A percentile compares a stretch with the other conserved stretches of the same genome.
phyloP scores from a whole-genome alignment of 257 asterid species.

The Gentiana straminea region DNA sequence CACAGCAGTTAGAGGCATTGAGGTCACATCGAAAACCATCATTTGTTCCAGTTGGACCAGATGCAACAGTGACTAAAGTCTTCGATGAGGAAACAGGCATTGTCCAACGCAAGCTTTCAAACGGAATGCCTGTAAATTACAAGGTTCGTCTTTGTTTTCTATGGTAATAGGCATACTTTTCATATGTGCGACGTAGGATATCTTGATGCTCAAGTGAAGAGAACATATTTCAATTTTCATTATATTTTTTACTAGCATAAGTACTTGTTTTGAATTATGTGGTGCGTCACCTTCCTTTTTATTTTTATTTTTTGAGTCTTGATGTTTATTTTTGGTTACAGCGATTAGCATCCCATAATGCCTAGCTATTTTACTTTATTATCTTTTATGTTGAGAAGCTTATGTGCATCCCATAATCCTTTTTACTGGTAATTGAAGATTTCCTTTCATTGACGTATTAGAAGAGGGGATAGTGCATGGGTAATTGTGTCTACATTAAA shows the following conservation, averaged over 20 bases:
- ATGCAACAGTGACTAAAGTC: constrained; percentile 38
- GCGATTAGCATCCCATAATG: neutral
- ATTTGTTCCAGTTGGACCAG: constrained; percentile 56
- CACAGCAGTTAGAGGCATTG: constrained; percentile 52
- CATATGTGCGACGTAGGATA: neutral
- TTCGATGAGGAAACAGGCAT: constrained; percentile 85
- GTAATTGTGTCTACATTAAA: constrained; percentile 4
- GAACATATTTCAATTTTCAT: neutral
- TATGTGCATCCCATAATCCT: too few relatives aligned
- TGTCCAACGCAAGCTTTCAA: constrained; percentile 79
- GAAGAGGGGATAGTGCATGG: neutral
- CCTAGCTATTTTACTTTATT: neutral
- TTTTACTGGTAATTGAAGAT: neutral
- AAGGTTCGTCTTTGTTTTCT: constrained; percentile 33
- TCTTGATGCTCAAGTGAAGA: neutral
- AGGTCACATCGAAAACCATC: constrained; percentile 45
- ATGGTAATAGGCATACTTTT: neutral
- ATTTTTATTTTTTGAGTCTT: neutral
- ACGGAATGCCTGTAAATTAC: constrained; percentile 95
- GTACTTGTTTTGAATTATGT: neutral
- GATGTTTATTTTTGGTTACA: neutral
- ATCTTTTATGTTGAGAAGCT: neutral
- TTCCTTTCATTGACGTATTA: neutral
- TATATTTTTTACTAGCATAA: neutral
- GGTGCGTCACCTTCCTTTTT: neutral